These are phyloP conservation scores for Cryptomeria japonica DNA, from an alignment of 75 land plant species.

Conservation along the genomic window DNA sequence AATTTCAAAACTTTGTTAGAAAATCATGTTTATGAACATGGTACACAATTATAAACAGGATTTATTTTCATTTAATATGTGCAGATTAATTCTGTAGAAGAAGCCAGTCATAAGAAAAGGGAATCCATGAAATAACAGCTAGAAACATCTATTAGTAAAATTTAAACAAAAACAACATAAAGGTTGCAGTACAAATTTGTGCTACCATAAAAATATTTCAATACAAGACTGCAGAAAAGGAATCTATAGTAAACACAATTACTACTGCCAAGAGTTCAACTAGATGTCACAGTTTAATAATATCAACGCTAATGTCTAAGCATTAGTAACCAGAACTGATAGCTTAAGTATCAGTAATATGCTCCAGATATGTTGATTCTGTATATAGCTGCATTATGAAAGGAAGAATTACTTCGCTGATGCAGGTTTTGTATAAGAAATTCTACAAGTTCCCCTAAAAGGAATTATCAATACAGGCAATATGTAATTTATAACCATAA, in stretches of 20 bases:
- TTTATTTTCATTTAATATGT: not conserved
- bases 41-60: not conserved
- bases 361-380: not conserved
- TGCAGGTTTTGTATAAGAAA: not conserved
- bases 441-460: not conserved
- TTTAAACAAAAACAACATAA: not conserved
- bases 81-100: not conserved
- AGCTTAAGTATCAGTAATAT: not conserved
- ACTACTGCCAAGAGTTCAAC: not conserved
- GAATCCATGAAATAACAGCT: not conserved
- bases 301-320: not conserved
- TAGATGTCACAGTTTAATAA: not conserved
- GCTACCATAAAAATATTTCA: not conserved
- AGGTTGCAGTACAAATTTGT: not conserved
- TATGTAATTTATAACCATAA: not conserved
- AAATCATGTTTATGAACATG: not conserved
- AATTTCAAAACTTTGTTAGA: not conserved
- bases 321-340: not conserved
- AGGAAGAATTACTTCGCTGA: not conserved
- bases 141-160: not conserved
- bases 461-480: not conserved
- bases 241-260: not conserved
- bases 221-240: not conserved
- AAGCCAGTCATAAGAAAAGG: not conserved
- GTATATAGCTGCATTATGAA: not conserved